Base-by-base conservation (phyloP, 345 rosid genomes). In the Aurinia saxatilis region DNA sequence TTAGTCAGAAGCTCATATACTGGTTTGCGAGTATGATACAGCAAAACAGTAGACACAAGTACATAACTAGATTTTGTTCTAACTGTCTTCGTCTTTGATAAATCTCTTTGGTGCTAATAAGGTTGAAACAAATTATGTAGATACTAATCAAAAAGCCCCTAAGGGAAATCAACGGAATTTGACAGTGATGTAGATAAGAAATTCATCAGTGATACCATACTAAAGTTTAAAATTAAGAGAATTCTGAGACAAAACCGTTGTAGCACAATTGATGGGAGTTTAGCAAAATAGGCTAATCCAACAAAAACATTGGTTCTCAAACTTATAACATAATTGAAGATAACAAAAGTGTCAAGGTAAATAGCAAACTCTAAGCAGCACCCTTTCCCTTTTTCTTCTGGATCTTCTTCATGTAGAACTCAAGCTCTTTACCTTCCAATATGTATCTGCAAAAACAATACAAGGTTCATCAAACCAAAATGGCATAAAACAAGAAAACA, bases 331-430 rank as follows among this genome's bases (percentile, higher is more conserved):
- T 70, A 56, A 48, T 48, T 19, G 0, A 53, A 36, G 62, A 35
- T 6, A 53, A 8, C 9, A 60, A 60, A 61, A 25, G 19, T n/a
- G 6, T 50, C 4, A 0, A 25, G 12, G 19, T 16, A 36, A 25
- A 29, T 15, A 44, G 36, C 9, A 36, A 50, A 48, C 1, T 62
- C 79, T 81, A 82, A 50, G 87, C 84, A 39, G 89, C 83, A 39
- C 78, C 79, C 81, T 80, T 88, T 61, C 96, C 96, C 84, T 90
- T 81, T 88, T 87, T 87, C 82, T 73, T 87, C 75, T 84, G 95
- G n/a, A 86, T 19, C 83, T 90, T 83, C 86, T 81, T 89, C 90
- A 80, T 78, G 80, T 82, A 84, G 54, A 87, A 87, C 25, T 84
- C 97, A 21, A 87, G 63, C 73, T 84, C 91, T 73, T 73, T 81